phyloP scores from a whole-genome alignment of 176 grass and related monocot genomes.

The bread wheat (Triticum aestivum) region DNA sequence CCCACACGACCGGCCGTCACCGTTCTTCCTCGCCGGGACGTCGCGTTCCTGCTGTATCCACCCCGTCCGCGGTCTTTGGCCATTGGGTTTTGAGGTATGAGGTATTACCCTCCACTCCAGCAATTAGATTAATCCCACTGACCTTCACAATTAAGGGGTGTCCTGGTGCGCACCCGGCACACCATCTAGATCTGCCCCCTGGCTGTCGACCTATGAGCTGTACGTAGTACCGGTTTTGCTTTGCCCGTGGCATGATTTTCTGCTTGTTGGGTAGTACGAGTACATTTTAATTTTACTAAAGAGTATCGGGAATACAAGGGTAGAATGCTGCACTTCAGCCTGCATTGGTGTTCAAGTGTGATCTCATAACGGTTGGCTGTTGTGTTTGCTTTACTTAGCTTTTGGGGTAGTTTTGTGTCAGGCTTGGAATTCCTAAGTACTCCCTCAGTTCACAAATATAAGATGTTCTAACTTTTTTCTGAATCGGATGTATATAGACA shows the following conservation, averaged over 20 bases:
- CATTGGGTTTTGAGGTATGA: background rate
- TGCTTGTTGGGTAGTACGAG: background rate
- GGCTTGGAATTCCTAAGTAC: background rate
- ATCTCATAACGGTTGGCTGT: background rate
- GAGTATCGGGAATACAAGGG: background rate
- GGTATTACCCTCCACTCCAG: background rate
- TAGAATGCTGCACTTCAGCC: background rate
- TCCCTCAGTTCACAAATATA: too few species aligned
- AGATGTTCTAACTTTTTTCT: too few species aligned
- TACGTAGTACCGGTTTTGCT: background rate
- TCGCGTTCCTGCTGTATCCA: too few species aligned
- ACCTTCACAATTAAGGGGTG: background rate
- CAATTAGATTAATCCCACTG: background rate
- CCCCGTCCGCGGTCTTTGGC: background rate
- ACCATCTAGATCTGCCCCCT: background rate
- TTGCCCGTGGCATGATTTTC: background rate
- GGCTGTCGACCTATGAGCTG: background rate
- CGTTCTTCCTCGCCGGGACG: background rate
- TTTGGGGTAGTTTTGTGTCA: background rate
- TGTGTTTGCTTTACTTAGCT: background rate
- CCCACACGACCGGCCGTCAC: background rate
- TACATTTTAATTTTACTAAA: background rate
- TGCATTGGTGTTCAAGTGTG: background rate
- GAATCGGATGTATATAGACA: too few species aligned
- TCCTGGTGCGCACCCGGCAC: background rate